A percentile compares a stretch with the other conserved stretches of the same genome.
phyloP scores from a whole-genome alignment of 495 filamentous ascomycete species.

The Chaetomium cochliodes region DNA sequence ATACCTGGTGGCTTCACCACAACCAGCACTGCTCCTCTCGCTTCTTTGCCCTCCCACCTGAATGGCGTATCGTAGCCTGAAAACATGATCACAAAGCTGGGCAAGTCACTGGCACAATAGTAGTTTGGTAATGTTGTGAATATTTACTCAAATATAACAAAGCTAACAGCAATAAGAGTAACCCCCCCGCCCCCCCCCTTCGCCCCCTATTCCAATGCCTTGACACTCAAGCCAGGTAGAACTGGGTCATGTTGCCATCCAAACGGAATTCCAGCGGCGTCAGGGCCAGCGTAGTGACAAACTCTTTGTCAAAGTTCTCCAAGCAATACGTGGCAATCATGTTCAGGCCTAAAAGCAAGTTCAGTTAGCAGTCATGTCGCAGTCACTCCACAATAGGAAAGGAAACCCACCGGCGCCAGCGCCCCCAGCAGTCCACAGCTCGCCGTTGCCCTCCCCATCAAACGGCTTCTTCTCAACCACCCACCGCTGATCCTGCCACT shows the following conservation, averaged over 20 bases:
- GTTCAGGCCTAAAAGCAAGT: constrained; percentile 20
- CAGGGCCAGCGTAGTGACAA: constrained; percentile 27
- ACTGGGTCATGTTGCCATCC: constrained; percentile 18
- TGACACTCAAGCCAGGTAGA: constrained; percentile 21
- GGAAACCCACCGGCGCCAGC: constrained; percentile 27
- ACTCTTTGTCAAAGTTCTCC: constrained; percentile 25
- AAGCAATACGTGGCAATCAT: constrained; percentile 33
- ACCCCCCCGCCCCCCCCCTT: too few species aligned
- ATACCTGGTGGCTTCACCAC: too few species aligned
- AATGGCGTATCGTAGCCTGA: too few species aligned
- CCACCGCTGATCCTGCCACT: constrained; percentile 31
- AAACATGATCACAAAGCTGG: too few species aligned
- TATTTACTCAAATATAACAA: too few species aligned
- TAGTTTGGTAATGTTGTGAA: too few species aligned
- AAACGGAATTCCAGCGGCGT: constrained; percentile 24
- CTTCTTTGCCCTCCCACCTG: too few species aligned
- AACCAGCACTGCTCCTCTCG: too few species aligned
- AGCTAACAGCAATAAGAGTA: neutral
- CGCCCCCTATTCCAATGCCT: too few species aligned
- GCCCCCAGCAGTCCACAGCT: constrained; percentile 31
- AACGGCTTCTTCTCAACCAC: constrained; percentile 19
- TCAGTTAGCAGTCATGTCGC: neutral
- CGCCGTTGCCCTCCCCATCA: constrained; percentile 23
- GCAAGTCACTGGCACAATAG: too few species aligned
- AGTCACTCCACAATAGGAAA: neutral